phyloP scores from a whole-genome alignment of 1,284 basidiomycete genomes.

The Trichosporon inkin region DNA sequence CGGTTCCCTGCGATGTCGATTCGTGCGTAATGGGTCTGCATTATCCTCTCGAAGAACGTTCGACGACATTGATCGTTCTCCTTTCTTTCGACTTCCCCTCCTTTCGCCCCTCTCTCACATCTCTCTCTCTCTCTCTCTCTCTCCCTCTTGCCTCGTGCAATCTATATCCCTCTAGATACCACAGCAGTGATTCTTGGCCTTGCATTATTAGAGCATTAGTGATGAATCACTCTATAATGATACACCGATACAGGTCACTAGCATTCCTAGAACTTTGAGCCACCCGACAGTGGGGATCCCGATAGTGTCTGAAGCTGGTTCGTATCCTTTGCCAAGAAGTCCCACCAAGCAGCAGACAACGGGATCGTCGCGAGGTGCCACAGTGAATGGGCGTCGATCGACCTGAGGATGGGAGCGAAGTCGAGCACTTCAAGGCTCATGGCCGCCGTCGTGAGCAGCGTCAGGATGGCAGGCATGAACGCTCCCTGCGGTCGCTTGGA shows the following conservation, averaged over 20 bases:
- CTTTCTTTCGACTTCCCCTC: background rate
- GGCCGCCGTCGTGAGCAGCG: constrained; percentile 67
- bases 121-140: background rate
- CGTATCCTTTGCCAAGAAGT: constrained; percentile 54
- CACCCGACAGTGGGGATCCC: background rate
- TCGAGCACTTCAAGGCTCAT: constrained; percentile 86
- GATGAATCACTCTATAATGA: background rate
- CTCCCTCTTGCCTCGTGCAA: background rate
- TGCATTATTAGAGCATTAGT: background rate
- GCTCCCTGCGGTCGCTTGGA: constrained; percentile 47
- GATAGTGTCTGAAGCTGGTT: constrained; percentile 32
- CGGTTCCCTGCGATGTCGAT: no score
- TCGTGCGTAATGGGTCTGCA: constrained; percentile 2
- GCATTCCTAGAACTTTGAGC: background rate
- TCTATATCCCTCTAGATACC: constrained; percentile 1
- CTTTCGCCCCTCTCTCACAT: background rate
- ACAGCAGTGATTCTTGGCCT: background rate
- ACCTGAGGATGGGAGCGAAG: constrained; percentile 71
- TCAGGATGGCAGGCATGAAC: constrained; percentile 57
- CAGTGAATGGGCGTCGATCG: constrained; percentile 87
- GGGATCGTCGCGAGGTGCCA: constrained; percentile 90
- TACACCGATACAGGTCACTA: background rate
- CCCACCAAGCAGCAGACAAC: constrained; percentile 77
- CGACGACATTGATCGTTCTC: background rate
- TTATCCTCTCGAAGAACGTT: background rate